Base-by-base conservation (phyloP, 208 protist genomes). In the Trypanosoma congolense region DNA sequence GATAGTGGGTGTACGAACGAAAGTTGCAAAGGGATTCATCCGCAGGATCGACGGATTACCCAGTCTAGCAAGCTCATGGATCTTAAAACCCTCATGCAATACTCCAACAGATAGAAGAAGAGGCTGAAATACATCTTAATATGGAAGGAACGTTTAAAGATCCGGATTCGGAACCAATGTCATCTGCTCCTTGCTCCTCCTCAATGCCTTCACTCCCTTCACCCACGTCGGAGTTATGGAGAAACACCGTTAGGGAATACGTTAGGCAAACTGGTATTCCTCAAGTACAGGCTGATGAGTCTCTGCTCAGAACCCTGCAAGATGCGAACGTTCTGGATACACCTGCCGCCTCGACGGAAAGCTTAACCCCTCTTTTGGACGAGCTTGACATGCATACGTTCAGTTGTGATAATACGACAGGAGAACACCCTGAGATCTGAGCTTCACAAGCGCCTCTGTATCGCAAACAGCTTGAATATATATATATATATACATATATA, bases 291-390 rank as follows among this genome's bases (percentile, higher is more conserved):
- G 85, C 85, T 21, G 85, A 93, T 53, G 82, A 89, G 43, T 79
- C 80, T 1, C 64, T 93, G 8, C 70, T 93, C 41, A 71, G 75
- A 33, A 88, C 82, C 2, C 54, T 93, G 14, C 76, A 93, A 55
- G 82, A 88, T 48, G 75, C 75, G 5, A 87, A 87, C 44, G 66
- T 83, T 22, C 64, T 62, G 1, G 79, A 70, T 45, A 89, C 85
- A 25, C 80, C 85, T 6, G 42, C 82, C 12, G 76, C 73, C 10
- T 71, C 70, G n/a, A 81, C 83, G 9, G 81, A 85, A 21, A 69
- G 81, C 14, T 78, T 90, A 73, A 92, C 85, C 2, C 85, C 85
- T 12, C 46, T 90, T 35, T 65, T 92, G n/a, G 81, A 87, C 44
- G 78, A 87, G 45, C 61, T 87, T 14, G 80, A 87, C 43, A 62